Conservation (phyloP, 164 flowering plant species). For the Macadamia tetraphylla region DNA sequence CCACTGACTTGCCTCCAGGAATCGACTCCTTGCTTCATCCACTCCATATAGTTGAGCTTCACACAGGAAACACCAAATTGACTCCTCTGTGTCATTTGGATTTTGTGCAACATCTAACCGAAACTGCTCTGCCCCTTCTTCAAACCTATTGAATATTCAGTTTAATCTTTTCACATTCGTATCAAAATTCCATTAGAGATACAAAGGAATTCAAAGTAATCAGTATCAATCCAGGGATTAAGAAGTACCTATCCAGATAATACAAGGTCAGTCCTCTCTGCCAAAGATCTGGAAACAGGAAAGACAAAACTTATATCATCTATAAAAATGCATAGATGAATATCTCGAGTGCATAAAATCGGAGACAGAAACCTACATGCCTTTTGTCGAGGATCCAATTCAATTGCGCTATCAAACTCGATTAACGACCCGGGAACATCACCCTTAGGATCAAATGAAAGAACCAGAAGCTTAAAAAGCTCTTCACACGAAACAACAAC, state of each 20-base stretch:
- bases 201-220: neutral
- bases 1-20: slow-evolving; percentile 53
- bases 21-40: slow-evolving; percentile 69
- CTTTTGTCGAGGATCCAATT: slow-evolving; percentile 87
- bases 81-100: slow-evolving; percentile 96
- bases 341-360: neutral
- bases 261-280: slow-evolving; percentile 91
- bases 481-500: neutral
- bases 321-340: neutral
- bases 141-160: slow-evolving; percentile 45
- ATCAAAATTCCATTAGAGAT: neutral
- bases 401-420: slow-evolving; percentile 80
- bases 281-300: slow-evolving; percentile 69
- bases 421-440: slow-evolving; percentile 73
- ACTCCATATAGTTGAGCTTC: slow-evolving; percentile 82
- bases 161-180: neutral
- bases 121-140: slow-evolving; percentile 96
- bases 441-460: slow-evolving; percentile 40
- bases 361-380: slow-evolving; percentile 56
- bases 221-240: neutral
- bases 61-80: slow-evolving; percentile 96
- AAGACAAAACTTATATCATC: neutral
- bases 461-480: slow-evolving; percentile 4
- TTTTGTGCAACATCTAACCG: slow-evolving; percentile 89
- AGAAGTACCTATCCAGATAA: slow-evolving; percentile 94